phyloP scores from a whole-genome alignment of 2,329 filamentous ascomycete species.

The Hymenotorrendiella dingleyae region DNA sequence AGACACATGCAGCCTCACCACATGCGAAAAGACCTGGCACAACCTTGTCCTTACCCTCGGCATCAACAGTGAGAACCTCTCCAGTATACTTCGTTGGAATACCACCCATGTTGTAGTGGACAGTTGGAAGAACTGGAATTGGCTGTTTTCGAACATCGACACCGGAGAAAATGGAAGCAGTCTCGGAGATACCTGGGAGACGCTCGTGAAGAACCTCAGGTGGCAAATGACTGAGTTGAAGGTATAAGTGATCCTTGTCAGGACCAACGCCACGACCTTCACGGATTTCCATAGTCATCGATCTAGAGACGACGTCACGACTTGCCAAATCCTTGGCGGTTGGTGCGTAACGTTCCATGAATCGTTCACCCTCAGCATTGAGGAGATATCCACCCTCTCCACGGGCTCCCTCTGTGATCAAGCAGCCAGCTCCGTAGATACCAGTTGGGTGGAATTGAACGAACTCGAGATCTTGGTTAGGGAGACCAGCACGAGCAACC shows the following conservation, averaged over 20 bases:
- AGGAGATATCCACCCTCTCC: conserved; percentile 97
- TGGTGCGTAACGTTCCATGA: conserved; percentile 98
- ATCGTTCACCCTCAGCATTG: conserved; percentile 96
- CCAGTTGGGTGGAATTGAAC: conserved; percentile 99
- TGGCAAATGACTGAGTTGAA: conserved; percentile 93
- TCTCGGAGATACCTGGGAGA: conserved; percentile 97
- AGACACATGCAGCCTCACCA: conserved; percentile 95
- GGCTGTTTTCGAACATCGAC: conserved; percentile 97
- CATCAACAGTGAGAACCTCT: conserved; percentile 86
- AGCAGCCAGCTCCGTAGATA: conserved; percentile 95
- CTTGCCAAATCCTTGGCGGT: conserved; percentile 97
- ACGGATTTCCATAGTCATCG: conserved; percentile 97
- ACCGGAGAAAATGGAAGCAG: conserved; percentile 92
- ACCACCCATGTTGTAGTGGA: conserved; percentile 99
- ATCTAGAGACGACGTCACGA: conserved; percentile 93
- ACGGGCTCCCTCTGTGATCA: conserved; percentile 97
- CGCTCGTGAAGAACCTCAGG: conserved; percentile 90
- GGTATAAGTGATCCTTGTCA: conserved; percentile 98
- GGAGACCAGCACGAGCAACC: conserved; percentile 94
- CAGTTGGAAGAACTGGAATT: conserved; percentile 91
- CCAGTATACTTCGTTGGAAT: conserved; percentile 97
- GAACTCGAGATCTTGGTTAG: conserved; percentile 99
- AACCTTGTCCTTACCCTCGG: conserved; percentile 81
- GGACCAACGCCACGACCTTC: conserved; percentile 94
- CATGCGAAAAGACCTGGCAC: conserved; percentile 94